phyloP scores from a whole-genome alignment of 345 rosid species.

The Trapa incisa region DNA sequence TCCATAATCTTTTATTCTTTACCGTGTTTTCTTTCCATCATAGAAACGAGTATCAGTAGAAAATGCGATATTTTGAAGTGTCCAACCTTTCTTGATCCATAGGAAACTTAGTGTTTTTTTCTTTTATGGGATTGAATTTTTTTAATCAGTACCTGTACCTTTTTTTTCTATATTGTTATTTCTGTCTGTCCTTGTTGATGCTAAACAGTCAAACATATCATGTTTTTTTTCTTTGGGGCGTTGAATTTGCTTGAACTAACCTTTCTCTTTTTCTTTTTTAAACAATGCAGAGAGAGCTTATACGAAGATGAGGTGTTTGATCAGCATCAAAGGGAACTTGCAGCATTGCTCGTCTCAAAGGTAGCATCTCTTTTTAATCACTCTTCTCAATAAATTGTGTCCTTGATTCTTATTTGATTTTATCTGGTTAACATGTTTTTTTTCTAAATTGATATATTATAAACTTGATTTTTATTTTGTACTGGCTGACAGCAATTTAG shows the following conservation, averaged over 20 bases:
- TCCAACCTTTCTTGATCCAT: not conserved
- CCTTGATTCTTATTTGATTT: not conserved
- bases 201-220: not conserved
- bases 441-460: not conserved
- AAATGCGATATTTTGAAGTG: not conserved
- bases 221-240: not conserved
- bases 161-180: not conserved
- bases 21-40: not conserved
- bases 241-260: conserved; percentile 4
- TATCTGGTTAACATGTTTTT: not conserved
- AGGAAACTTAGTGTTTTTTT: not conserved
- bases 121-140: not conserved
- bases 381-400: not conserved
- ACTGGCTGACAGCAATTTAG: too few relatives aligned
- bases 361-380: conserved; percentile 12
- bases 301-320: conserved; percentile 96
- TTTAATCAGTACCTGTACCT: not conserved
- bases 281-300: conserved; percentile 61
- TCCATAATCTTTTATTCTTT: not conserved
- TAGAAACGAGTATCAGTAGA: not conserved
- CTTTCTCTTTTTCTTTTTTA: not conserved
- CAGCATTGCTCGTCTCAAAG: conserved; percentile 89
- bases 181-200: not conserved
- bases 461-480: too few relatives aligned
- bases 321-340: conserved; percentile 83